phyloP scores from a whole-genome alignment of 306 rosid species.

The Malus fusca region DNA sequence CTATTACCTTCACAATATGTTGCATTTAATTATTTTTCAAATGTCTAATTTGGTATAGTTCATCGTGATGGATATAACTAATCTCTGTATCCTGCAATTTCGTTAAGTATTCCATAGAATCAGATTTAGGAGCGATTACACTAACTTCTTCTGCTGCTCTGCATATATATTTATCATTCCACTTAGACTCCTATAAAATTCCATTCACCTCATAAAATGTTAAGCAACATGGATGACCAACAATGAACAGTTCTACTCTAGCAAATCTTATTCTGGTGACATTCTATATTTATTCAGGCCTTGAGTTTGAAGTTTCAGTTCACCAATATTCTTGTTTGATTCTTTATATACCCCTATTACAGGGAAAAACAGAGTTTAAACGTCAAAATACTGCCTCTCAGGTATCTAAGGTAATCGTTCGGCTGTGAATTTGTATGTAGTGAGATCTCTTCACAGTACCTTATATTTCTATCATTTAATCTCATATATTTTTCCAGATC shows the following conservation, averaged over 20 bases:
- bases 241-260: not conserved
- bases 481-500: conserved; percentile 19
- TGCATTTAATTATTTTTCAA: not conserved
- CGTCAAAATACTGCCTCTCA: conserved; percentile 24
- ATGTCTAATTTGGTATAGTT: not conserved
- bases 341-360: conserved; percentile 4
- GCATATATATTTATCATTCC: not conserved
- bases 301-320: not conserved
- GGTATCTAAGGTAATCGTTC: conserved; percentile 26
- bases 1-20: not conserved
- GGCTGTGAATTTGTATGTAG: not conserved
- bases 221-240: not conserved
- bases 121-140: not conserved
- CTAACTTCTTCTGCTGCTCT: not conserved
- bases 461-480: not conserved
- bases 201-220: not conserved
- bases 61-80: not conserved
- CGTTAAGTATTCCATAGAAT: not conserved
- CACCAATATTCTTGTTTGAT: not conserved
- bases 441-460: conserved; percentile 5
- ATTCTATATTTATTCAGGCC: not conserved
- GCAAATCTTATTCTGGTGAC: not conserved
- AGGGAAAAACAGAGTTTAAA: conserved; percentile 42
- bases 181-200: not conserved
- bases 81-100: not conserved